Conservation (phyloP, 495 filamentous ascomycete species). For the Aspergillus diversus region DNA sequence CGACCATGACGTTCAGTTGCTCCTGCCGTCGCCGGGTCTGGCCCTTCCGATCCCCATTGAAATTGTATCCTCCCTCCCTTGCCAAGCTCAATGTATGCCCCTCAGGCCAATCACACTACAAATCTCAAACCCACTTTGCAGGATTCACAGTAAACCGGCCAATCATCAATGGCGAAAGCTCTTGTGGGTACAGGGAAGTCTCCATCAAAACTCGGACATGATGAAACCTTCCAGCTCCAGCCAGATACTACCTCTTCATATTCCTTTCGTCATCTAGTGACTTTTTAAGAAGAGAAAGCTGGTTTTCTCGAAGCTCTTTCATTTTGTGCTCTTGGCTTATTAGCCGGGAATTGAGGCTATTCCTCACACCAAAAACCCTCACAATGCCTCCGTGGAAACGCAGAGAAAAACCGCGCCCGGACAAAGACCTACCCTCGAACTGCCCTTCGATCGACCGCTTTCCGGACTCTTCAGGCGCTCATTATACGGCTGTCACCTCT, state of each 20-base stretch:
- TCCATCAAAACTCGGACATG: not conserved
- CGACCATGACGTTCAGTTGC: not conserved
- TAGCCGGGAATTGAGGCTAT: not conserved
- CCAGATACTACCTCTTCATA: not conserved
- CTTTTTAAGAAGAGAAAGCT: not conserved
- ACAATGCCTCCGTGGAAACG: slow-evolving; percentile 36
- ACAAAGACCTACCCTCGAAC: slow-evolving; percentile 16
- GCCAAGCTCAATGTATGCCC: not conserved
- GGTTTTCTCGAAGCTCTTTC: not conserved
- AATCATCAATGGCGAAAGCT: not conserved
- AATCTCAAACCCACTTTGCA: not conserved
- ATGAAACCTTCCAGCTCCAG: not conserved
- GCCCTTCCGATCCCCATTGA: not conserved
- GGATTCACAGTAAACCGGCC: not conserved
- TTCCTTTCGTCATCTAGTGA: not conserved
- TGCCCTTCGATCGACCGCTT: slow-evolving; percentile 9
- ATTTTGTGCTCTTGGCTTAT: not conserved
- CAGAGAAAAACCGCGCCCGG: slow-evolving; percentile 24
- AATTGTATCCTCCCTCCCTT: not conserved
- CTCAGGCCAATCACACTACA: not conserved
- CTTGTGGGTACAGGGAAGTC: not conserved
- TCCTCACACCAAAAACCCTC: not conserved
- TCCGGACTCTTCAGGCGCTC: slow-evolving; percentile 5
- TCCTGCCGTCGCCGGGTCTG: not conserved
- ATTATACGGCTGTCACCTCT: slow-evolving; percentile 23